Percentiles rank a stretch among this genome's conserved stretches.
Conservation (phyloP, 2,329 filamentous ascomycete species). For the Penicillium sp. region DNA sequence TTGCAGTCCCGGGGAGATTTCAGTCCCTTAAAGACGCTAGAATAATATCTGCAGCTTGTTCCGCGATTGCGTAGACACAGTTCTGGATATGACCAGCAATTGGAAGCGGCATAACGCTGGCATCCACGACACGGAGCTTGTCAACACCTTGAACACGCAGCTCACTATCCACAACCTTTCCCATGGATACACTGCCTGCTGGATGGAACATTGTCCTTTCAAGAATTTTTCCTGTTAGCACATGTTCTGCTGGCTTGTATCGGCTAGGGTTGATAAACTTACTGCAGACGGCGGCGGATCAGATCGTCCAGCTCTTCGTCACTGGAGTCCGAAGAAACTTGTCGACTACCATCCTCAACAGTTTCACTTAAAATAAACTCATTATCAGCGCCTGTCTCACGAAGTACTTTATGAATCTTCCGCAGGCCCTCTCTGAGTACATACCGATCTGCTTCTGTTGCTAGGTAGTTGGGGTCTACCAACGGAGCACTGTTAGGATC, state of each 20-base stretch:
- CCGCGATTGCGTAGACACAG: conserved; percentile 1
- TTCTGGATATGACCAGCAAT: not conserved
- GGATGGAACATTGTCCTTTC: conserved; percentile 12
- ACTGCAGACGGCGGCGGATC: conserved; percentile 2
- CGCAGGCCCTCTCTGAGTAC: conserved; percentile 12
- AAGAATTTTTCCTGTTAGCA: not conserved
- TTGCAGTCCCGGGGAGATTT: too few relatives aligned
- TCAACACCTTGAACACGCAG: conserved; percentile 13
- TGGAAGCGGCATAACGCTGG: not conserved
- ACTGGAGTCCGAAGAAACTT: conserved; percentile 2
- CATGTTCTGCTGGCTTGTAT: too few relatives aligned
- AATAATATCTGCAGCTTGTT: not conserved
- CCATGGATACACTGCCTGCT: conserved; percentile 14
- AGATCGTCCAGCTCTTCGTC: conserved; percentile 4
- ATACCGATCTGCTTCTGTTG: conserved; percentile 13
- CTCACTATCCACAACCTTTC: conserved; percentile 15
- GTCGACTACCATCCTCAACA: conserved; percentile 1
- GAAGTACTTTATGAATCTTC: conserved; percentile 3
- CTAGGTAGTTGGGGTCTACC: conserved; percentile 16
- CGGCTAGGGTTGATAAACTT: too few relatives aligned
- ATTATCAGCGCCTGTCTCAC: conserved; percentile 5
- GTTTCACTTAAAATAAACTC: conserved; percentile 8
- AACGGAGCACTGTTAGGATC: not conserved
- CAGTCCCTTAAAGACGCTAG: not conserved
- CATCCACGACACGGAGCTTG: conserved; percentile 1